Evolutionary conservation across 2,329 filamentous ascomycete species (phyloP), one percentile per base, ranked within the genome.

Genomic region (Tolypocladium sp.): DNA sequence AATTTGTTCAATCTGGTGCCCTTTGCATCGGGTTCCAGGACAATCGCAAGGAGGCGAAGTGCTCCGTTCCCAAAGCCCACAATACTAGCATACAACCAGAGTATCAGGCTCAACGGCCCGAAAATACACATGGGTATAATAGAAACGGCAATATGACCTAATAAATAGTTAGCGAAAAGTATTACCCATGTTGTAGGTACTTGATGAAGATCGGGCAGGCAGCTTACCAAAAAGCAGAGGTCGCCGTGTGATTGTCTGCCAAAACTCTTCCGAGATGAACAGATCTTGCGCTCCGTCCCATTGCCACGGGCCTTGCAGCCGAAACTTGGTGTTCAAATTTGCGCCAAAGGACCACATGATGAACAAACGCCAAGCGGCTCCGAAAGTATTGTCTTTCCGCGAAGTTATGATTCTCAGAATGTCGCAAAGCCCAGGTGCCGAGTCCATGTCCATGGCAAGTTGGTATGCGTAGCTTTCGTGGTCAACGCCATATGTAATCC

Each of bases 391-490:
- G 38, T 40, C 38, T 20, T 40, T 40, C 15, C 17, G 38, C 15
- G 38, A 40, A 5, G 20, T 7, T 40, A 67, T 60, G 17, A 66
- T 55, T 2, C 59, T 51, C 20, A 70, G 13, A 25, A 76, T 64
- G 37, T 74, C 67, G 0, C 55, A 52, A 20, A 72, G 64, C 5
- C 67, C 69, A 0, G 76, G 74, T 1, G 75, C 76, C 1, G 74
- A 66, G 25, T 68, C 70, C 67, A 78, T 73, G 59, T 79, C 77
- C 1, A 75, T 65, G 0, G 76, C 76, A 0, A 79, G 70, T 63
- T 79, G 77, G 62, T 78, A 79, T 0, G 73, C 73, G 59, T 79
- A 79, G 52, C 70, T 74, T 59, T 79, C 77, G 57, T 79, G 76
- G 56, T 79, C 76, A 4, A 79, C 74, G 10, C 76, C 76, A 60